Evolutionary conservation across 176 grass and related monocot genomes (phyloP).

Genomic region (Tillandsia fasciculata): DNA sequence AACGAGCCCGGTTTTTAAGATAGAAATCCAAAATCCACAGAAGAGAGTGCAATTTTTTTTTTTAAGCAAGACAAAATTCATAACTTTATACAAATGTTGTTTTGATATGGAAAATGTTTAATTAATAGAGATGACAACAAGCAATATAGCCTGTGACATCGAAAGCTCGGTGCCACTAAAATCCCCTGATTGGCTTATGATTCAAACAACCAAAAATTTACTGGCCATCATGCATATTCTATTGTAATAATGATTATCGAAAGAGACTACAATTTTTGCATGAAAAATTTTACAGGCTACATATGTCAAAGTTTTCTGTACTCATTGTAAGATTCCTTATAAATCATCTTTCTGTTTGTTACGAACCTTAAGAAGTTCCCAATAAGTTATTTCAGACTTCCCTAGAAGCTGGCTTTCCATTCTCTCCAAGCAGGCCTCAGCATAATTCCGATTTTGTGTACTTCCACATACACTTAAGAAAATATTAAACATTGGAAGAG

Average conservation of each 20-base stretch:
- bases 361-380: slow-evolving; percentile 78
- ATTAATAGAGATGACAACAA: no score
- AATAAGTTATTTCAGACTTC: slow-evolving; percentile 86
- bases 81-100: no score
- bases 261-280: not conserved
- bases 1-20: no score
- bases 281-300: not conserved
- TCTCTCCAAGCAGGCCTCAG: slow-evolving; percentile 48
- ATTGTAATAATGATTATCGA: not conserved
- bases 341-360: slow-evolving; percentile 15
- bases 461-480: slow-evolving; percentile 43
- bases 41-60: no score
- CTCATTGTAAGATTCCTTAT: not conserved
- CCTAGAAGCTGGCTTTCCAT: slow-evolving; percentile 65
- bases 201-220: no score
- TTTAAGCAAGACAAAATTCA: no score
- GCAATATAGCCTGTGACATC: no score
- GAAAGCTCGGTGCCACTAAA: no score
- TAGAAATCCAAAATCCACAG: no score
- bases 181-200: no score
- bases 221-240: no score
- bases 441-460: slow-evolving; percentile 30
- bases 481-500: slow-evolving; percentile 66
- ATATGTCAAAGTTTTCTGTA: not conserved
- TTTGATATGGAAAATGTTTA: no score